Base-by-base conservation (phyloP, 495 filamentous ascomycete genomes). In the Neurospora sp. region DNA sequence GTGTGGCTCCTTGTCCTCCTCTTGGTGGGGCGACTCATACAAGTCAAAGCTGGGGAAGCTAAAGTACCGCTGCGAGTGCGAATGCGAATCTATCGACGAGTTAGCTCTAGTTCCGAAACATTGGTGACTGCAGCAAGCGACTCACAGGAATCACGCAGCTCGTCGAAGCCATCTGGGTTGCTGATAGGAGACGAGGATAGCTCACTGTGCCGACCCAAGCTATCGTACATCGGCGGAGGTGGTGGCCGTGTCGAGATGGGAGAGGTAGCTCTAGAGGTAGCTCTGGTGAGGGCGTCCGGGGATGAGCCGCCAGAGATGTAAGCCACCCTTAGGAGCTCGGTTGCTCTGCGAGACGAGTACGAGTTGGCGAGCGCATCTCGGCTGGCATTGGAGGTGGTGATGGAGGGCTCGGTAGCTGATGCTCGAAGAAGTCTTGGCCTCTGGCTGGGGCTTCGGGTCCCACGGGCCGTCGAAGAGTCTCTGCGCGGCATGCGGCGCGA, bases 31-130 rank as follows among this genome's bases (percentile, higher is more conserved):
- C 16, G 77, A 80, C 44, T 84, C 84, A 79, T 85, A 86, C 66
- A 81, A 77, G 70, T 89, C 87, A 75, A 88, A 88, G 80, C 85
- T 88, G 20, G 87, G 87, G 78, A 89, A 89, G 82, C 86, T 88
- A 72, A 87, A 86, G 74, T 89, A 89, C 69, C 85, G 82, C 14
- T 78, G 84, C 10, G 81, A 81, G 35, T 77, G 83, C 84, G 72
- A 20, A 31, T 27, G 71, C 27, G 62, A 37, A 27, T 66, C 54
- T 66, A 35, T 37, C 27, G 27, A 35, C 1, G 27, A 35, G 78
- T 78, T 66, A 81, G 78, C 66, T 54, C 16, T 27, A 6, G 31
- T 12, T 14, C 11, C 2, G 27, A 39, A 5, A 31, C 16, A 18
- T 14, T 72, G 35, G 5, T 20, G 46, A 44, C n/a, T 31, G 35